Base-by-base conservation (phyloP, 805 yeast genomes). In the Tetrapisispora pingtungensis region DNA sequence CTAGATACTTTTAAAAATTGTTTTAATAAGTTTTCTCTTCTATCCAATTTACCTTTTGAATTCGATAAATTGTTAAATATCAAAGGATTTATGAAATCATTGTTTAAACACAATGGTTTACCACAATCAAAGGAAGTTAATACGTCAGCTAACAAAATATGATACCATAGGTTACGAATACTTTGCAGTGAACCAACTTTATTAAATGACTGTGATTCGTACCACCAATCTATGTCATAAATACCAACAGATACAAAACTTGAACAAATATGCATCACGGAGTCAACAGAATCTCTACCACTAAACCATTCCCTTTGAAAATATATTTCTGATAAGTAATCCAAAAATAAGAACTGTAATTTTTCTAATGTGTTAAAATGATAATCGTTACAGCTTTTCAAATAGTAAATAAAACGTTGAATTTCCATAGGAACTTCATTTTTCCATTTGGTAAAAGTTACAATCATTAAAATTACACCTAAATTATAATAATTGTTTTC, bases 41-140 rank as follows among this genome's bases (percentile, higher is more conserved):
- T 47, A 12, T 26, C 26, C 3, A 15, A 12, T 15, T 19, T 18
- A 4, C 33, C 27, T 18, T 10, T 18, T 19, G 4, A 22, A n/a
- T 30, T 14, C 3, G 26, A 18, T 19, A 17, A 14, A 28, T 28
- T 8, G 10, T 35, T 32, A 20, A 41, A 31, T 10, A 26, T 3
- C 24, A 15, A 13, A 10, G 15, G 38, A 35, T 51, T 50, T 33
- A 55, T 45, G 27, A 40, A 37, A 15, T 49, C 51, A 32, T 55
- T 50, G 1, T 52, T 37, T 7, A 62, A 48, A 33, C 44, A 45
- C 24, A 54, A 41, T 10, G 61, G 58, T 34, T 55, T 54, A 8
- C 67, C 67, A 42, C 54, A 48, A 40, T 61, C 61, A 41, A 55
- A 57, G 3, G 65, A 51, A 5, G 50, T 48, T 7, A 44, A 27